phyloP scores from a whole-genome alignment of 2,329 filamentous ascomycete genomes.

The Xylariales sp. region DNA sequence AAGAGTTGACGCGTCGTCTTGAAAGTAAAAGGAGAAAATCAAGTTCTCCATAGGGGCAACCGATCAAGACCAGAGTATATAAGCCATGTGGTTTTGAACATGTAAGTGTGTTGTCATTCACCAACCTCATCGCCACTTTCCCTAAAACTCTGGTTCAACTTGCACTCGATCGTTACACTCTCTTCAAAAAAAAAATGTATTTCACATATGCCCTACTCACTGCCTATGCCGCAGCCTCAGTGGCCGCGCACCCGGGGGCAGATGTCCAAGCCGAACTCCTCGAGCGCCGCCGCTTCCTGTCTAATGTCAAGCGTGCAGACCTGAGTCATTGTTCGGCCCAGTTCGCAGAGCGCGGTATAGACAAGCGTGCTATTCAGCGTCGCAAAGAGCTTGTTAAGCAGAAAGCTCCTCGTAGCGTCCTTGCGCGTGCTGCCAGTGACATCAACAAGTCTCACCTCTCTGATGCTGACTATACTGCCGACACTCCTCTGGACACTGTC shows the following conservation, averaged over 20 bases:
- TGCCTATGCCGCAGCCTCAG: slow-evolving; percentile 2
- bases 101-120: too few relatives aligned
- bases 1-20: too few relatives aligned
- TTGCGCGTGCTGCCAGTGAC: slow-evolving; percentile 25
- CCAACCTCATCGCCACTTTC: too few relatives aligned
- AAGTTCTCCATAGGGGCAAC: too few relatives aligned
- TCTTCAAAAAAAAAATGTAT: too few relatives aligned
- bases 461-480: slow-evolving; percentile 24
- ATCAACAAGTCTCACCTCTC: slow-evolving; percentile 22
- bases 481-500: slow-evolving; percentile 28
- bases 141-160: too few relatives aligned
- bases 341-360: slow-evolving; percentile 3
- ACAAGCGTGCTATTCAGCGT: slow-evolving; percentile 3
- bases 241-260: slow-evolving; percentile 4
- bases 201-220: slow-evolving; percentile 4
- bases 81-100: too few relatives aligned
- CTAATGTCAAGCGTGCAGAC: slow-evolving; percentile 3
- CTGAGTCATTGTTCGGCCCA: slow-evolving; percentile 4
- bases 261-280: slow-evolving; percentile 1
- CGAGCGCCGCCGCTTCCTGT: slow-evolving; percentile 2
- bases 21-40: too few relatives aligned
- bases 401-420: slow-evolving; percentile 4
- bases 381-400: background rate
- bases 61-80: too few relatives aligned
- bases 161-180: too few relatives aligned